phyloP scores from a whole-genome alignment of 768 basidiomycete genomes.

The Lyophyllum shimeji region DNA sequence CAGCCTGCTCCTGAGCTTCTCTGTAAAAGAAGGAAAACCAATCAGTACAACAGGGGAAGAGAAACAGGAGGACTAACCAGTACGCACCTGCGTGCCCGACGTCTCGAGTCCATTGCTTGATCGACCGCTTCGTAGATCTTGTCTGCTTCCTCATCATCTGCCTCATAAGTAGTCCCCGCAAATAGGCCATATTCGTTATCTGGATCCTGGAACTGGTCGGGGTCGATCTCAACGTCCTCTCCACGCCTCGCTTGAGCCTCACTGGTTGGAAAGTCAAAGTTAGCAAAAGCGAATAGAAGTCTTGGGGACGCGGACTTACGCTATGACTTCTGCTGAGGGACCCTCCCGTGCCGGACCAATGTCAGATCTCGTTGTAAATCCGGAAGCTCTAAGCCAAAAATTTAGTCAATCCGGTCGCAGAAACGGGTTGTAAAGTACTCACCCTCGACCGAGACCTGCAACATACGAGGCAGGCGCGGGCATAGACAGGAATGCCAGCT shows the following conservation, averaged over 20 bases:
- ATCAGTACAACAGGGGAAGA: constrained; percentile 26
- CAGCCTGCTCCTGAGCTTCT: constrained; percentile 29
- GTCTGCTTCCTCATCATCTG: constrained; percentile 97
- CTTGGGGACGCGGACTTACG: constrained; percentile 47
- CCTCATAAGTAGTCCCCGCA: constrained; percentile 93
- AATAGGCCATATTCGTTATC: constrained; percentile 97
- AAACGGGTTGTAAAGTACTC: constrained; percentile 23
- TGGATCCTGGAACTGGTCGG: constrained; percentile 93
- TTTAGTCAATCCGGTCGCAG: constrained; percentile 7
- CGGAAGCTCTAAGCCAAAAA: constrained; percentile 68
- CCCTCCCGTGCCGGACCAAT: constrained; percentile 98
- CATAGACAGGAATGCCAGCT: constrained; percentile 87
- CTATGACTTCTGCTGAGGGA: constrained; percentile 87
- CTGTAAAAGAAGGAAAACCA: constrained; percentile 19
- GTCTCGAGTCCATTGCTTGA: constrained; percentile 82
- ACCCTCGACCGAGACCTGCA: constrained; percentile 98
- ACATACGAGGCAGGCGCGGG: constrained; percentile 96
- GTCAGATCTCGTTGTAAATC: constrained; percentile 97
- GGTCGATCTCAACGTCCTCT: constrained; percentile 85
- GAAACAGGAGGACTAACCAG: constrained; percentile 37
- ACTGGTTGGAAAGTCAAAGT: constrained; percentile 36
- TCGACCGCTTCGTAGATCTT: constrained; percentile 94
- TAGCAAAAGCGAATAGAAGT: not conserved
- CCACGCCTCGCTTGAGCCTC: constrained; percentile 86
- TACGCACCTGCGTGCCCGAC: constrained; percentile 77